Conservation (phyloP, 2,329 filamentous ascomycete species). For the Microcyclospora pomicola region DNA sequence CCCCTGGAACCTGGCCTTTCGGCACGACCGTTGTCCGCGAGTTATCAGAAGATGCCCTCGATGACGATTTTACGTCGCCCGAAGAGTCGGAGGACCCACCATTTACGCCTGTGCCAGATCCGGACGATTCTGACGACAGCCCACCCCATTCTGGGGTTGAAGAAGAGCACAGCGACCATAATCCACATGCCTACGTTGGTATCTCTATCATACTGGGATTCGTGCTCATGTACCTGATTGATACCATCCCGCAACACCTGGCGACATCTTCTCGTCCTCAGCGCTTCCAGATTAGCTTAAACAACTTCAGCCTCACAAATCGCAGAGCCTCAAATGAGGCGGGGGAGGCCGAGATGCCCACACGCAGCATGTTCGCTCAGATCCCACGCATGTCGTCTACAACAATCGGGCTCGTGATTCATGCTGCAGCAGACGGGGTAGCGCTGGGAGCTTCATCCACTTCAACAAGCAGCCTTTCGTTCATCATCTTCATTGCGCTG, state of each 20-base stretch:
- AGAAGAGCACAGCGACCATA: constrained; percentile 19
- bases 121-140: background rate
- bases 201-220: constrained; percentile 79
- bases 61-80: background rate
- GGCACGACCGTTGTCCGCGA: background rate
- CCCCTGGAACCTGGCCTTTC: background rate
- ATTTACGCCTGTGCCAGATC: background rate
- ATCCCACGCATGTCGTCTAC: constrained; percentile 31
- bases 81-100: background rate
- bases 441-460: constrained; percentile 75
- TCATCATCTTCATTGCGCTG: constrained; percentile 90
- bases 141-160: background rate
- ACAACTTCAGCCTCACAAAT: constrained; percentile 48
- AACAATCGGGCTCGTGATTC: constrained; percentile 88
- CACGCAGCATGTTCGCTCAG: constrained; percentile 6
- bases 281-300: constrained; percentile 76
- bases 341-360: constrained; percentile 3
- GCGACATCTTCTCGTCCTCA: constrained; percentile 43
- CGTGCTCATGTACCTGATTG: constrained; percentile 91
- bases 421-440: constrained; percentile 88
- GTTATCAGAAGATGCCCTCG: background rate
- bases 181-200: constrained; percentile 68
- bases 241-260: constrained; percentile 65
- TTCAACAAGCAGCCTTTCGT: constrained; percentile 58
- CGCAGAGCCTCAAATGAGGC: constrained; percentile 15